Evolutionary conservation across 2,329 filamentous ascomycete species (phyloP).

Genomic region (Ambrosiella beaveri): DNA sequence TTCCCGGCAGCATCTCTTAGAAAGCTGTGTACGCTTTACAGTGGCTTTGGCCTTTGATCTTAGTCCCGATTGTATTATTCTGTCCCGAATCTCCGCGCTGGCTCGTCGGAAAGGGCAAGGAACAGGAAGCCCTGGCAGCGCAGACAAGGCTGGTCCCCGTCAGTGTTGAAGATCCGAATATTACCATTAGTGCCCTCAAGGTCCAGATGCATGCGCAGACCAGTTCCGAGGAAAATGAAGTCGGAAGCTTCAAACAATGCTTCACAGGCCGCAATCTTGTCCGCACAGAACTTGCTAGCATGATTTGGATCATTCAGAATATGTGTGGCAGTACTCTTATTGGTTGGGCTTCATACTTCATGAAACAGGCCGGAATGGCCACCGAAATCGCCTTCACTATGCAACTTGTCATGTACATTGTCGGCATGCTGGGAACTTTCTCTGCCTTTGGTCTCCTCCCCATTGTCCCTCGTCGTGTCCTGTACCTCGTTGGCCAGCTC

Average conservation of each 20-base stretch:
- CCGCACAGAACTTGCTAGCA: constrained; percentile 22
- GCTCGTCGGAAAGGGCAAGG: constrained; percentile 25
- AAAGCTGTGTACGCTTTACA: constrained; percentile 28
- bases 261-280: constrained; percentile 26
- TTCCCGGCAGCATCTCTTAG: constrained; percentile 24
- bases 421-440: constrained; percentile 25
- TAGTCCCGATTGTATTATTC: constrained; percentile 22
- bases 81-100: constrained; percentile 27
- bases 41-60: constrained; percentile 26
- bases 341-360: constrained; percentile 23
- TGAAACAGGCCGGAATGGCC: constrained; percentile 20
- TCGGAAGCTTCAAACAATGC: constrained; percentile 24
- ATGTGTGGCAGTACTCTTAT: constrained; percentile 19
- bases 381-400: constrained; percentile 16
- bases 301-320: constrained; percentile 19
- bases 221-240: constrained; percentile 12
- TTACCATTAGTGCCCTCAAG: constrained; percentile 15
- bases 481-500: constrained; percentile 26
- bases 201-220: constrained; percentile 8
- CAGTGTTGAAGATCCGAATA: constrained; percentile 16
- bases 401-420: constrained; percentile 20
- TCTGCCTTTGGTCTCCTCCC: constrained; percentile 23
- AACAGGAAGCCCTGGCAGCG: constrained; percentile 16
- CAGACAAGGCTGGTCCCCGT: constrained; percentile 17
- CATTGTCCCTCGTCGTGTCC: constrained; percentile 22